Base-by-base conservation (phyloP, 169 alveolate species). In the Nephromyces sp. region DNA sequence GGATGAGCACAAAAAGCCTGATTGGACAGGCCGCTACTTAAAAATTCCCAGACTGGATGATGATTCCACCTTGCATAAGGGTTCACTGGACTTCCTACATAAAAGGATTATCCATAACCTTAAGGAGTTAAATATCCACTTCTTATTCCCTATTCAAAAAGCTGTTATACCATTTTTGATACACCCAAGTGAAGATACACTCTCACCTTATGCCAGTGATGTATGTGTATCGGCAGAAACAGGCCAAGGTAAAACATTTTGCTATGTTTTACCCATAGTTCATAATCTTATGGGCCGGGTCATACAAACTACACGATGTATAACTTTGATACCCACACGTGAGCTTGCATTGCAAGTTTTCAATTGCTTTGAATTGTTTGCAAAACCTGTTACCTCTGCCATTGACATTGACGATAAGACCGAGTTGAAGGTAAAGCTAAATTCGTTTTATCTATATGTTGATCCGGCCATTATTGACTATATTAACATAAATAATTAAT, bases 181-280 rank as follows among this genome's bases (percentile, higher is more conserved):
- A 32, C 74, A 71, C 3, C 28, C 51, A 8, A 30, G 64, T 35
- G 67, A 64, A 31, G 5, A 1, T 3, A 68, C 79, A 0, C 34
- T 24, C 33, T 30, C 80, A 1, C 65, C 63, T 3, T 25, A 32
- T 6, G 71, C 35, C 68, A 34, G 70, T 32, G 80, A 74, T 32
- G 66, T 74, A 33, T 74, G 80, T 33, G 69, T 74, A 24, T 21
- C 66, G 1, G 75, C 75, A 1, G 61, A 74, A 22, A 66, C 75
- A 2, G 80, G 81, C 3, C 72, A 75, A 68, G 81, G 81, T 3
- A 75, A 75, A 67, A 75, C 81, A 6, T 53, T 75, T 24, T 75
- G 81, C 65, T 75, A 75, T 70, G 81, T 62, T n/a, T 5, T 75
- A 53, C 81, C 81, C 6, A 35, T 75, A 51, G 74, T 75, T 61